Percentiles rank a stretch among this genome's conserved stretches.
These are phyloP conservation scores for Podaxis rugospora DNA, from an alignment of 768 basidiomycete species.

Conservation along the genomic window DNA sequence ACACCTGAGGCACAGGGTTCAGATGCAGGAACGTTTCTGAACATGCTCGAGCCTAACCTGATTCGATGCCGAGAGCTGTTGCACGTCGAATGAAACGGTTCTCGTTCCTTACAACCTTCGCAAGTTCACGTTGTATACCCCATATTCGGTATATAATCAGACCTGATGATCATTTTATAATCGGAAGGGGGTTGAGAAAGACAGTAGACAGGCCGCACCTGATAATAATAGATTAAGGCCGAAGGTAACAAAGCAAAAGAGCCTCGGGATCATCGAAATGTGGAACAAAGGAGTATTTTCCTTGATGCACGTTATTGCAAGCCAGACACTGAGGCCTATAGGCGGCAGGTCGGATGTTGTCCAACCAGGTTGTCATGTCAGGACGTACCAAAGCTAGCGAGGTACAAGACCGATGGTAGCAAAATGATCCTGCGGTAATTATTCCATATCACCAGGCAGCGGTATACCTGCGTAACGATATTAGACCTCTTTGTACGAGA, in stretches of 20 bases:
- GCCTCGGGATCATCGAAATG: neutral
- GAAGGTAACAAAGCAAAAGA: neutral
- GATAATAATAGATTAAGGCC: neutral
- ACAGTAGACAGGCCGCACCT: neutral
- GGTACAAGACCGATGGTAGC: neutral
- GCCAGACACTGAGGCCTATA: neutral
- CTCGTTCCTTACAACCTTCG: neutral
- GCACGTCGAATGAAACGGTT: neutral
- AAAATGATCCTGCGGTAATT: slow-evolving; percentile 3
- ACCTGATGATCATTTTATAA: neutral
- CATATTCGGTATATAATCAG: neutral
- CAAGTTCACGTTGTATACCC: neutral
- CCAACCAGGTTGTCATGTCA: neutral
- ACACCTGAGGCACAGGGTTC: neutral
- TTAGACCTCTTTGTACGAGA: neutral
- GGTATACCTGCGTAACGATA: slow-evolving; percentile 5
- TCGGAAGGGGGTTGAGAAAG: too few relatives aligned
- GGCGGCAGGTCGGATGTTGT: neutral
- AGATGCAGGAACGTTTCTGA: neutral
- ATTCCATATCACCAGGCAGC: slow-evolving; percentile 11
- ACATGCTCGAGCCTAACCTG: neutral
- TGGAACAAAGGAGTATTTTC: neutral
- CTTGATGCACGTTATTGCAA: neutral
- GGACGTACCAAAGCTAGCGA: slow-evolving; percentile 1
- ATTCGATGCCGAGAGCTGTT: neutral